These are phyloP conservation scores for Neurospora pannonica DNA, from an alignment of 495 filamentous ascomycete species.

Conservation along the genomic window DNA sequence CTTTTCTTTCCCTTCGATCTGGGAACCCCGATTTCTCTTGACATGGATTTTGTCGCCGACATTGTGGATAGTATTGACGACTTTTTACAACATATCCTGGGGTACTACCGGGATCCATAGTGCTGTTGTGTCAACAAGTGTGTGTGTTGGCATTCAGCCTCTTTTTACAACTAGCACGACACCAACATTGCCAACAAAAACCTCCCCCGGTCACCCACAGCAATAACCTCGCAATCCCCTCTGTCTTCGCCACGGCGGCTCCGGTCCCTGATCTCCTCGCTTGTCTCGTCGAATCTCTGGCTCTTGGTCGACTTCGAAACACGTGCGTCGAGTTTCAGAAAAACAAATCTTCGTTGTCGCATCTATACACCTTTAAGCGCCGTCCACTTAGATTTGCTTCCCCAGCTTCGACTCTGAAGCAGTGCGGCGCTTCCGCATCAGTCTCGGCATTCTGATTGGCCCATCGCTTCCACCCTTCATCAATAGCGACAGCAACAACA, in stretches of 20 bases:
- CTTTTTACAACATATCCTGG: background rate
- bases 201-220: background rate
- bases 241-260: background rate
- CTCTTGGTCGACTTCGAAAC: background rate
- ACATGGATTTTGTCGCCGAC: background rate
- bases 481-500: constrained; percentile 2
- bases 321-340: constrained; percentile 4
- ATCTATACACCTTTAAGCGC: constrained; percentile 24
- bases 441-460: constrained; percentile 20
- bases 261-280: background rate
- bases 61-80: background rate
- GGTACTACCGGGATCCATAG: background rate
- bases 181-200: background rate
- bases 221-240: background rate
- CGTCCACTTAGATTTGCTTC: constrained; percentile 17
- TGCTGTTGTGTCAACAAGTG: background rate
- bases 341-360: constrained; percentile 13
- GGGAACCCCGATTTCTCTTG: background rate
- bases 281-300: constrained; percentile 1
- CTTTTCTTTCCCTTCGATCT: background rate
- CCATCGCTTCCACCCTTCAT: constrained; percentile 11
- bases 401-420: constrained; percentile 5
- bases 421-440: constrained; percentile 27
- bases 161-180: background rate
- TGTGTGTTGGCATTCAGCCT: background rate